Percentiles rank a stretch among this genome's conserved stretches.
phyloP scores from a whole-genome alignment of 2,329 filamentous ascomycete genomes.

The Aspergillus clavatus region DNA sequence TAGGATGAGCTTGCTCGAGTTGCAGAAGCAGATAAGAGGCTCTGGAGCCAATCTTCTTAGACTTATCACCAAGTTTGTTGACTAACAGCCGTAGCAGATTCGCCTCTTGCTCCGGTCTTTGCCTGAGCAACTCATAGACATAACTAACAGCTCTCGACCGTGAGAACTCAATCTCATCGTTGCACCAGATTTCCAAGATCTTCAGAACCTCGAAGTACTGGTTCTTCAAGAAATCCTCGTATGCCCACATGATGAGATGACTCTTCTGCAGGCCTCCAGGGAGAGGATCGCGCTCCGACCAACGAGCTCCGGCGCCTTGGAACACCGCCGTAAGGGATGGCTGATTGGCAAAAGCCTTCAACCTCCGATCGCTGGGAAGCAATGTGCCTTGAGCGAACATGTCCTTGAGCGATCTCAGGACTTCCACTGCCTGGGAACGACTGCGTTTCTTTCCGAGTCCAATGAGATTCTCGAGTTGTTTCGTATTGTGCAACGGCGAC shows the following conservation, averaged over 20 bases:
- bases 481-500: conserved; percentile 87
- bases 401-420: conserved; percentile 91
- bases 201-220: conserved; percentile 92
- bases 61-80: conserved; percentile 93
- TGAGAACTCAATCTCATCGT: conserved; percentile 92
- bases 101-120: conserved; percentile 95
- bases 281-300: conserved; percentile 65
- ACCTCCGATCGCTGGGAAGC: conserved; percentile 73
- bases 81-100: conserved; percentile 87
- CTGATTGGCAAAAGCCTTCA: conserved; percentile 75
- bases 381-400: conserved; percentile 83
- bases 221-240: conserved; percentile 91
- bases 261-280: conserved; percentile 68
- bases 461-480: conserved; percentile 80
- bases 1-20: conserved; percentile 78
- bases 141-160: conserved; percentile 83
- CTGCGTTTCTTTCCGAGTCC: conserved; percentile 86
- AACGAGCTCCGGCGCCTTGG: conserved; percentile 57
- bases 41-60: conserved; percentile 91
- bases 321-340: conserved; percentile 68
- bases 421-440: conserved; percentile 84
- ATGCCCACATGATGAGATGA: conserved; percentile 84
- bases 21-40: conserved; percentile 93
- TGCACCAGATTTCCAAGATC: conserved; percentile 85
- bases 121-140: conserved; percentile 83